These are phyloP conservation scores for Cardiosporidium cionae DNA, from an alignment of 169 alveolate genomes.

Conservation along the genomic window DNA sequence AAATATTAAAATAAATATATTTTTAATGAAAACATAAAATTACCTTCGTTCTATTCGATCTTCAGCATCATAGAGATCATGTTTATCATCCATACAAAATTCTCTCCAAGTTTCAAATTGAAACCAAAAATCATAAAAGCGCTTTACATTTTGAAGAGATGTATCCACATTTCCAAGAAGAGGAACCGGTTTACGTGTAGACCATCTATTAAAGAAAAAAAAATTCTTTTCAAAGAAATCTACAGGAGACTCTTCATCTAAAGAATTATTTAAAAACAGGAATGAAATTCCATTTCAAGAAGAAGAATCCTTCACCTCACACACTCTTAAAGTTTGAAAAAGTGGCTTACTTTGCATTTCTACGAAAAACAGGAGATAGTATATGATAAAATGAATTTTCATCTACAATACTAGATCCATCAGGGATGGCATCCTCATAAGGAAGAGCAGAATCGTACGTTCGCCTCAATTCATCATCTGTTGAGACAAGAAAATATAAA, in stretches of 20 bases:
- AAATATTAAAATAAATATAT: no score
- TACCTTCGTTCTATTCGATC: conserved; percentile 72
- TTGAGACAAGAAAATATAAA: no score
- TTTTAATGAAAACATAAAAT: no score
- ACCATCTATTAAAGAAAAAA: no score
- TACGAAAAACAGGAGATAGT: conserved; percentile 60
- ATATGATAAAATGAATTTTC: conserved; percentile 24
- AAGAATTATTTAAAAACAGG: no score
- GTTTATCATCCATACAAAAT: conserved; percentile 57
- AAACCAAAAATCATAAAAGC: conserved; percentile 35
- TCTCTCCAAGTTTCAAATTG: conserved; percentile 35
- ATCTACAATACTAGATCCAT: conserved; percentile 3
- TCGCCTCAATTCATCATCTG: conserved; percentile 62
- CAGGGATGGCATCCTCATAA: conserved; percentile 74
- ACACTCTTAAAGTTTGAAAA: no score
- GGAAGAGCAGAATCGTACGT: conserved; percentile 75
- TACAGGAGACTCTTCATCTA: no score
- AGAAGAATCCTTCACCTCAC: no score
- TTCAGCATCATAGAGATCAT: conserved; percentile 67
- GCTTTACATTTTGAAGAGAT: conserved; percentile 1
- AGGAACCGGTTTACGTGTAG: conserved; percentile 27
- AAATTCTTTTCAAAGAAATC: no score
- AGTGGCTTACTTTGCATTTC: conserved; percentile 63
- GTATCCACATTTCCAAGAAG: conserved; percentile 20
- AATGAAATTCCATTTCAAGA: no score